Evolutionary conservation across 345 rosid species (phyloP).

Genomic region (Conringia planisiliqua): DNA sequence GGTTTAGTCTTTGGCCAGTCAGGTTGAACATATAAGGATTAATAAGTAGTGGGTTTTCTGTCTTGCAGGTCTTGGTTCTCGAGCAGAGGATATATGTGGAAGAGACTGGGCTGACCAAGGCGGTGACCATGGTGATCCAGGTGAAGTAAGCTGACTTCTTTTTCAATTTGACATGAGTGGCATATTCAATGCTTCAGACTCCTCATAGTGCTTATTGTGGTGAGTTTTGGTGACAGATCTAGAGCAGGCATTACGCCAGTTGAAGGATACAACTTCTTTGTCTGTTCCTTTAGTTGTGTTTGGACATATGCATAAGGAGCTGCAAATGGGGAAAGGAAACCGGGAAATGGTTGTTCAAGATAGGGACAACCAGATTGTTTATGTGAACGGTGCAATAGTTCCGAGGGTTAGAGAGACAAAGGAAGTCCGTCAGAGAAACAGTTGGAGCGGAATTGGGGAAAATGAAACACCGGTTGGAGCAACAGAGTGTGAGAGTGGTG

Average conservation of each 20-base stretch:
- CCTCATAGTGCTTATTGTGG: neutral
- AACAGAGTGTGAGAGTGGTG: conserved; percentile 28
- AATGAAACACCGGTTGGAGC: neutral
- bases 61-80: conserved; percentile 78
- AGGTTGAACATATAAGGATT: neutral
- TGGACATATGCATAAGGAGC: conserved; percentile 91
- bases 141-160: conserved; percentile 33
- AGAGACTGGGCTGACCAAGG: conserved; percentile 67
- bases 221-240: conserved; percentile 49
- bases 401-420: conserved; percentile 53
- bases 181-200: neutral
- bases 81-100: conserved; percentile 72
- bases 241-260: conserved; percentile 59
- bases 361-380: conserved; percentile 46
- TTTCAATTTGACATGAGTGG: neutral
- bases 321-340: conserved; percentile 54
- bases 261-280: conserved; percentile 48
- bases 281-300: conserved; percentile 59
- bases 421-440: neutral
- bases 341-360: conserved; percentile 66
- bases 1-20: conserved; percentile 2
- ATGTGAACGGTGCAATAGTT: conserved; percentile 78
- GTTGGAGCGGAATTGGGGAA: neutral
- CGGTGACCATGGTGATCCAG: conserved; percentile 96
- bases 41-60: conserved; percentile 1